These are phyloP conservation scores for Cutaneotrichosporon mucoides DNA, from an alignment of 1,284 basidiomycete genomes.

Conservation along the genomic window DNA sequence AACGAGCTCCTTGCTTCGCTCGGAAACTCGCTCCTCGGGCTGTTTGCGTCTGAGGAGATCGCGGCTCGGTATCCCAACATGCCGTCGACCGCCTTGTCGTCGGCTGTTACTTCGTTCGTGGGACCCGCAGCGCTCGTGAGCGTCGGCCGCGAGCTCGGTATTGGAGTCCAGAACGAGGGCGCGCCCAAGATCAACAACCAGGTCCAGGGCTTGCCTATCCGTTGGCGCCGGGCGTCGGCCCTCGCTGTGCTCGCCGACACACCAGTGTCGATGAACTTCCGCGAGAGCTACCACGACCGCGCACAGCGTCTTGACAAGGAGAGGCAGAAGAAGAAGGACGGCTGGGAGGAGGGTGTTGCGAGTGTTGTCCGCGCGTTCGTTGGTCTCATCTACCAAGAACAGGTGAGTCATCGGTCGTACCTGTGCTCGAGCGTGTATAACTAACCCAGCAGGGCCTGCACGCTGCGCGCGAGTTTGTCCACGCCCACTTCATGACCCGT, in stretches of 20 bases:
- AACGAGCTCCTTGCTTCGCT: slow-evolving; percentile 76
- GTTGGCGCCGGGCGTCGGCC: slow-evolving; percentile 60
- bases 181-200: slow-evolving; percentile 18
- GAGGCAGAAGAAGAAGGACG: slow-evolving; percentile 19
- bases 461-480: slow-evolving; percentile 74
- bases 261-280: slow-evolving; percentile 27
- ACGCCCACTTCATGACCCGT: slow-evolving; percentile 78
- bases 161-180: slow-evolving; percentile 29
- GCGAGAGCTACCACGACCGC: slow-evolving; percentile 18
- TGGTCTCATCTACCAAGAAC: slow-evolving; percentile 55
- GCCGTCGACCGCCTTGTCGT: slow-evolving; percentile 83
- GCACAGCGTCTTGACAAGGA: slow-evolving; percentile 10
- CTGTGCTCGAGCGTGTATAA: not conserved
- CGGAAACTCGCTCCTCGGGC: slow-evolving; percentile 85
- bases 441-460: slow-evolving; percentile 60
- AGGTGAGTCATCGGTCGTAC: slow-evolving; percentile 40
- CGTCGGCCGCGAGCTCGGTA: slow-evolving; percentile 73
- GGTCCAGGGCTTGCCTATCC: slow-evolving; percentile 27
- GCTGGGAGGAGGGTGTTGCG: slow-evolving; percentile 48
- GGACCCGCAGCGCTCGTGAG: slow-evolving; percentile 76
- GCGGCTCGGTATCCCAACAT: slow-evolving; percentile 82
- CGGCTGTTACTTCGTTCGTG: slow-evolving; percentile 84
- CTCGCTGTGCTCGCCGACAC: slow-evolving; percentile 14
- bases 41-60: slow-evolving; percentile 84
- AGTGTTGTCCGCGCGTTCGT: slow-evolving; percentile 53